Percentiles rank a stretch among this genome's conserved stretches.
Conservation (phyloP, 2,329 filamentous ascomycete genomes). For the Thermothelomyces thermophilus region DNA sequence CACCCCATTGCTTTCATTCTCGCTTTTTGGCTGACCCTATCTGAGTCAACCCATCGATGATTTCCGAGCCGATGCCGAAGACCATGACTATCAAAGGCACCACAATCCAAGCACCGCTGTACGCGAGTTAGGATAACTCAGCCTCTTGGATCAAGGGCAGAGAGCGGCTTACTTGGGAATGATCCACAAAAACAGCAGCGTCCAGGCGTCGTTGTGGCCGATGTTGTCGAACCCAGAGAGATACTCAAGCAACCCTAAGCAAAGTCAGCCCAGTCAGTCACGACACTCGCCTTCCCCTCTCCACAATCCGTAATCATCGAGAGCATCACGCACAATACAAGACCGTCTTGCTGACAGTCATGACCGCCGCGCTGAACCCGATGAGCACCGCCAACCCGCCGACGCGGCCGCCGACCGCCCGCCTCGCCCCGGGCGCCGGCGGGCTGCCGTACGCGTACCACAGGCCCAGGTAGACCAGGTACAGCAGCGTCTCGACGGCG, state of each 20-base stretch:
- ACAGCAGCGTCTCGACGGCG: constrained; percentile 32
- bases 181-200: constrained; percentile 49
- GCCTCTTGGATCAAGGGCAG: not conserved
- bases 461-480: constrained; percentile 30
- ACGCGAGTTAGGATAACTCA: not conserved
- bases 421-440: constrained; percentile 22
- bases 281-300: too few species aligned
- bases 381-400: constrained; percentile 42
- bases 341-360: constrained; percentile 57
- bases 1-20: not conserved
- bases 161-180: constrained; percentile 47
- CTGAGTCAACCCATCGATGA: constrained; percentile 39
- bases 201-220: constrained; percentile 43
- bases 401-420: constrained; percentile 35
- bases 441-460: constrained; percentile 25
- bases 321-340: constrained; percentile 45
- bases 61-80: constrained; percentile 41
- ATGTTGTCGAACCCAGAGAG: constrained; percentile 51
- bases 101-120: constrained; percentile 50
- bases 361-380: constrained; percentile 48
- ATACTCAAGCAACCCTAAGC: constrained; percentile 49
- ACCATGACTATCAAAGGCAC: constrained; percentile 45
- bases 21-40: not conserved
- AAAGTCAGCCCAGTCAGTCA: not conserved
- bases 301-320: not conserved